Evolutionary conservation across 2,329 filamentous ascomycete species (phyloP).

Genomic region (Aspergillus pseudoviridinutans): DNA sequence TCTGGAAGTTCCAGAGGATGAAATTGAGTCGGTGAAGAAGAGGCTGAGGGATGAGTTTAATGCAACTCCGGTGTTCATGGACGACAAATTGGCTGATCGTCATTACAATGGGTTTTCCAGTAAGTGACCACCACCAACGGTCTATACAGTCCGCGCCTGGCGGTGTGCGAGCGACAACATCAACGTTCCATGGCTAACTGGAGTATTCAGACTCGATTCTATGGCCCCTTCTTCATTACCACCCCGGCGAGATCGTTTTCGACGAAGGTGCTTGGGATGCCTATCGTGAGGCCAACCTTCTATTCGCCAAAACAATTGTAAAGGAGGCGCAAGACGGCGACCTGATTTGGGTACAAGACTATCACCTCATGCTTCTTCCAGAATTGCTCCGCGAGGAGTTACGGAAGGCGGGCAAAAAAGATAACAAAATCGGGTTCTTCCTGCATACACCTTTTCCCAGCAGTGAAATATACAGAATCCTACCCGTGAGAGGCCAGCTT

Average conservation of each 20-base stretch:
- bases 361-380: constrained; percentile 94
- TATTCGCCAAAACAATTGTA: constrained; percentile 84
- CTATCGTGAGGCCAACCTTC: constrained; percentile 86
- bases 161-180: background rate
- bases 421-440: constrained; percentile 98
- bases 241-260: constrained; percentile 96
- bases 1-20: constrained; percentile 77
- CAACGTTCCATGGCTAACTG: background rate
- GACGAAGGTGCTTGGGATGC: constrained; percentile 92
- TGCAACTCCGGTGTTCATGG: constrained; percentile 83
- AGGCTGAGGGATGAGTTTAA: constrained; percentile 77
- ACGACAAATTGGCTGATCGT: constrained; percentile 81
- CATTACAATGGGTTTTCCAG: constrained; percentile 97
- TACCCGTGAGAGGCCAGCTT: constrained; percentile 86
- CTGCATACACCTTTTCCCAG: constrained; percentile 95
- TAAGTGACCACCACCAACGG: constrained; percentile 42
- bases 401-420: constrained; percentile 66
- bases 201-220: constrained; percentile 74
- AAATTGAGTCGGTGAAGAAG: constrained; percentile 66
- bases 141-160: background rate
- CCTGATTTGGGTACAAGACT: constrained; percentile 97
- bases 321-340: constrained; percentile 89
- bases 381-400: constrained; percentile 91
- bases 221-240: constrained; percentile 98
- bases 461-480: constrained; percentile 92